phyloP scores from a whole-genome alignment of 2,329 filamentous ascomycete genomes.

The Monosporascus cannonballus region DNA sequence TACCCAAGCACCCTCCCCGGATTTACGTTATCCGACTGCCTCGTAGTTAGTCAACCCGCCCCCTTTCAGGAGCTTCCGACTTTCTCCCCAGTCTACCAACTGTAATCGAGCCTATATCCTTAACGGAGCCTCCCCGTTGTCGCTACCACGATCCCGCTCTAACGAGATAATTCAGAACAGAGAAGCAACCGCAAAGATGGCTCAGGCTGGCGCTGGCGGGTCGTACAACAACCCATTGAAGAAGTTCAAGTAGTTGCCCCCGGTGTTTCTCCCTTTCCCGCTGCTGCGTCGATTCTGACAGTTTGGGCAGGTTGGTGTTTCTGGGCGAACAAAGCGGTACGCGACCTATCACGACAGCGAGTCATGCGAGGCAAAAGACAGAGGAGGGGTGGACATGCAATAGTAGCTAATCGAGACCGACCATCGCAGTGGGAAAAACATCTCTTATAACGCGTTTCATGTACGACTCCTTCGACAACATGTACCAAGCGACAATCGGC shows the following conservation, averaged over 20 bases:
- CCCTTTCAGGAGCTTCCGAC: slow-evolving; percentile 1
- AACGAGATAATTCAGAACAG: not conserved
- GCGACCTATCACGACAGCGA: slow-evolving; percentile 21
- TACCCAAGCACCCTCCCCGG: not conserved
- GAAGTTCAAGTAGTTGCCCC: slow-evolving; percentile 85
- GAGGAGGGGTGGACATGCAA: not conserved
- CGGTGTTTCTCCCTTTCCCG: not conserved
- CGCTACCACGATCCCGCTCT: not conserved
- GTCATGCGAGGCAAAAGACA: not conserved
- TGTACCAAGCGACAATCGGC: slow-evolving; percentile 98
- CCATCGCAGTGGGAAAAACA: slow-evolving; percentile 80
- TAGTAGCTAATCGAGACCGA: slow-evolving; percentile 5
- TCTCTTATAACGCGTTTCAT: slow-evolving; percentile 98
- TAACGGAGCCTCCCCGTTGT: not conserved
- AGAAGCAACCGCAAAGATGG: slow-evolving; percentile 54
- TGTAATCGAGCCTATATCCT: not conserved
- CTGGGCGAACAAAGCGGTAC: slow-evolving; percentile 97
- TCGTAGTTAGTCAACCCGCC: not conserved
- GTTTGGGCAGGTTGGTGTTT: slow-evolving; percentile 74
- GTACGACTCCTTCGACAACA: slow-evolving; percentile 99
- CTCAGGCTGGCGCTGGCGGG: slow-evolving; percentile 64
- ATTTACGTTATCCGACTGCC: not conserved
- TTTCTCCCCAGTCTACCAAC: not conserved
- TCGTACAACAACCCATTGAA: slow-evolving; percentile 99
- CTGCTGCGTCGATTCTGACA: not conserved